phyloP scores from a whole-genome alignment of 495 filamentous ascomycete genomes.

The Penicillium riverlandense region DNA sequence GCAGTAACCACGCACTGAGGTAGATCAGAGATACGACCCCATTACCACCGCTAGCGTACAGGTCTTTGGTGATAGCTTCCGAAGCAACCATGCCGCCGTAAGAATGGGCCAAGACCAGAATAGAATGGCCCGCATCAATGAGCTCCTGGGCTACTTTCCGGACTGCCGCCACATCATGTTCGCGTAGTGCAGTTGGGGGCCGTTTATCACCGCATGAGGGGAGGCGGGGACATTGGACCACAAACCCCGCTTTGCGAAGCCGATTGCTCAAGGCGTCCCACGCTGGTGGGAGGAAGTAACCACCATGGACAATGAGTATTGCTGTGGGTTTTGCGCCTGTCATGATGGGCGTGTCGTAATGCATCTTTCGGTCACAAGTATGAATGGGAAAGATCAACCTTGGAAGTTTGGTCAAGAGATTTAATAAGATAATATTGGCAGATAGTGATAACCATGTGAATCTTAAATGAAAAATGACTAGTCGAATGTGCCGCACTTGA shows the following conservation, averaged over 20 bases:
- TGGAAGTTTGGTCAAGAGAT: no score
- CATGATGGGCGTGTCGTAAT: neutral
- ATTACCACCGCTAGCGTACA: slow-evolving; percentile 1
- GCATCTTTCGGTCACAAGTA: no score
- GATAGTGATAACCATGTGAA: no score
- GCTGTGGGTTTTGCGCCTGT: neutral
- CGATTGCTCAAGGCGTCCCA: slow-evolving; percentile 1
- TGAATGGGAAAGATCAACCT: no score
- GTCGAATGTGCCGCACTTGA: neutral
- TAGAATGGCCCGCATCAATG: neutral
- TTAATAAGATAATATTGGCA: no score
- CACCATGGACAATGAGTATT: slow-evolving; percentile 8
- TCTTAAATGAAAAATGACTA: neutral
- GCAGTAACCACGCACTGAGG: slow-evolving; percentile 4
- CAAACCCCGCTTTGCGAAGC: slow-evolving; percentile 1
- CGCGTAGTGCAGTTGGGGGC: slow-evolving; percentile 1
- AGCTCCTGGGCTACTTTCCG: slow-evolving; percentile 4
- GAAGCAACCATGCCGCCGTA: slow-evolving; percentile 9
- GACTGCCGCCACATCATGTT: slow-evolving; percentile 4
- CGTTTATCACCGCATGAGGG: slow-evolving; percentile 4
- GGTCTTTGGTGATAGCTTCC: slow-evolving; percentile 3
- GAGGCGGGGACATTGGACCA: slow-evolving; percentile 4
- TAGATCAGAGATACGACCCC: slow-evolving; percentile 3
- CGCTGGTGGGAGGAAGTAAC: slow-evolving; percentile 6
- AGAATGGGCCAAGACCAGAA: slow-evolving; percentile 10